Percentiles rank a stretch among this genome's conserved stretches.
phyloP scores from a whole-genome alignment of 345 rosid species.

The Populus alba region DNA sequence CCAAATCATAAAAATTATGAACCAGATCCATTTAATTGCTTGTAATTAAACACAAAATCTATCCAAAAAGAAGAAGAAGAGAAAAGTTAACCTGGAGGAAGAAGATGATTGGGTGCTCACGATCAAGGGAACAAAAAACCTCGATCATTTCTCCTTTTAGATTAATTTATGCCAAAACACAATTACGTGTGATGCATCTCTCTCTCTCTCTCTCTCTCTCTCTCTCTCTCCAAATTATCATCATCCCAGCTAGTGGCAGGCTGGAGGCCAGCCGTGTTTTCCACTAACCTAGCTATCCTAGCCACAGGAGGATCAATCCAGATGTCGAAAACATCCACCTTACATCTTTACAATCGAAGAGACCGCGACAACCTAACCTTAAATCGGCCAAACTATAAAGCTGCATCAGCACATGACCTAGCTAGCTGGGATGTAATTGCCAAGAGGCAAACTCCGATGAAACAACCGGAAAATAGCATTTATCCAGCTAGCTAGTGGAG shows the following conservation, averaged over 20 bases:
- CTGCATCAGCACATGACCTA: background rate
- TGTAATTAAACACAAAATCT: too few relatives aligned
- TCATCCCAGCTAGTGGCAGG: slow-evolving; percentile 5
- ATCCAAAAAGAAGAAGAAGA: background rate
- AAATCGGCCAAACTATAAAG: background rate
- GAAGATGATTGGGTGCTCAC: slow-evolving; percentile 2
- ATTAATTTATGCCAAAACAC: background rate
- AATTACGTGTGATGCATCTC: background rate
- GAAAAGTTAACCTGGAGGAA: background rate
- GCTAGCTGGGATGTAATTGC: background rate
- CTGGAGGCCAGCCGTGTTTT: slow-evolving; percentile 14
- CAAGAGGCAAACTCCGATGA: background rate
- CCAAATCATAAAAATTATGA: too few relatives aligned
- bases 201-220: too few relatives aligned
- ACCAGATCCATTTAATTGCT: too few relatives aligned
- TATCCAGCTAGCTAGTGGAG: slow-evolving; percentile 2
- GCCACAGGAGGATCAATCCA: background rate
- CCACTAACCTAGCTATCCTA: slow-evolving; percentile 2
- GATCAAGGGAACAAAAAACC: slow-evolving; percentile 4
- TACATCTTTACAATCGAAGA: background rate
- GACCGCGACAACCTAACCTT: background rate
- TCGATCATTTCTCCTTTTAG: background rate
- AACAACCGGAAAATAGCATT: background rate
- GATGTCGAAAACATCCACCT: background rate
- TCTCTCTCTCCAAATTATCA: background rate